phyloP scores from a whole-genome alignment of 164 flowering plant genomes.

The Vitis rupestris region DNA sequence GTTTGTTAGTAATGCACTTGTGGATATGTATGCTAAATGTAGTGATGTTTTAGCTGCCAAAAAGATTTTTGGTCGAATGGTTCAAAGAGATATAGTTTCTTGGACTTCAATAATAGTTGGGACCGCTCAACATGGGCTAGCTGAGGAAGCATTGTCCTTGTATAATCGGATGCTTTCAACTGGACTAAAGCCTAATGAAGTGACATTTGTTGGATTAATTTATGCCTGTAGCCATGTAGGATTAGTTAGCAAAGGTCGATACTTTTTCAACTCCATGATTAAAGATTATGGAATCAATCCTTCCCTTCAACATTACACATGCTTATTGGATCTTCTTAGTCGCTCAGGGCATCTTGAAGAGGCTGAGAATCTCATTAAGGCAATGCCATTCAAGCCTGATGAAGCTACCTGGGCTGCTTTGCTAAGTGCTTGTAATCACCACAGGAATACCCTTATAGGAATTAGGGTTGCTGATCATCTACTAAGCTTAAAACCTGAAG shows the following conservation, averaged over 20 bases:
- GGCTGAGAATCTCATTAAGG: slow-evolving; percentile 58
- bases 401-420: slow-evolving; percentile 87
- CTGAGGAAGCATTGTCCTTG: slow-evolving; percentile 55
- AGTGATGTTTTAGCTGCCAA: slow-evolving; percentile 65
- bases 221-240: slow-evolving; percentile 93
- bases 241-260: slow-evolving; percentile 58
- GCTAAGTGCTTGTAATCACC: slow-evolving; percentile 69
- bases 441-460: slow-evolving; percentile 50
- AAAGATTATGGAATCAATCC: slow-evolving; percentile 59
- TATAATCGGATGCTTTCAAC: slow-evolving; percentile 60
- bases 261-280: slow-evolving; percentile 61
- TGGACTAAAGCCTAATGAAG: slow-evolving; percentile 75
- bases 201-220: slow-evolving; percentile 77
- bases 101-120: slow-evolving; percentile 96
- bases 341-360: slow-evolving; percentile 75
- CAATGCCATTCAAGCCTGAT: slow-evolving; percentile 80
- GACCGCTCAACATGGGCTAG: slow-evolving; percentile 80
- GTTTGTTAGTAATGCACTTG: slow-evolving; percentile 64
- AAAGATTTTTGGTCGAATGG: slow-evolving; percentile 40
- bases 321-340: slow-evolving; percentile 75
- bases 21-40: slow-evolving; percentile 89
- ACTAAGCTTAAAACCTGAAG: slow-evolving; percentile 44
- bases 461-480: slow-evolving; percentile 59
- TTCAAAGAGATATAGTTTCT: slow-evolving; percentile 60
- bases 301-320: slow-evolving; percentile 75